These are phyloP conservation scores for Lepidium aucheri DNA, from an alignment of 345 rosid genomes.

Conservation along the genomic window DNA sequence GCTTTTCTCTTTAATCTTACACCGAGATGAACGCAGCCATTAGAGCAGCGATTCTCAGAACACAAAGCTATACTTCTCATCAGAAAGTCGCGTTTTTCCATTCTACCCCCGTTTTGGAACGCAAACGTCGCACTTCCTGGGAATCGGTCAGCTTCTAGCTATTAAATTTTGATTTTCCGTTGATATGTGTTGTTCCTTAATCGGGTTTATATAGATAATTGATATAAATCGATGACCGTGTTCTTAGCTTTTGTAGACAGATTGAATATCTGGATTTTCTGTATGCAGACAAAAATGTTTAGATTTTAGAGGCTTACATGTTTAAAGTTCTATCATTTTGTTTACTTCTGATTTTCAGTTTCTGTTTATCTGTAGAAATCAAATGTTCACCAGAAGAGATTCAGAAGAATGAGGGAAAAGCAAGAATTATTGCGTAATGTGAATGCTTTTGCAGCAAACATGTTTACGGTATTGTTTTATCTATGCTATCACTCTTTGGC, in stretches of 20 bases:
- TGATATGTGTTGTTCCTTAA: background rate
- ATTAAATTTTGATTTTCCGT: background rate
- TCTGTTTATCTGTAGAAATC: constrained; percentile 10
- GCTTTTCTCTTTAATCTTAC: background rate
- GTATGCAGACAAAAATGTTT: background rate
- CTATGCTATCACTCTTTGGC: background rate
- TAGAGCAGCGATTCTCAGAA: constrained; percentile 36
- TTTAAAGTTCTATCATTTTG: too few species aligned
- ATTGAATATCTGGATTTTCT: background rate
- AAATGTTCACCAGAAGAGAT: constrained; percentile 35
- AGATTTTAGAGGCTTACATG: background rate
- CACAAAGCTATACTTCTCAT: constrained; percentile 20
- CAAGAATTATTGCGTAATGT: constrained; percentile 42
- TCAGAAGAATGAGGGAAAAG: constrained; percentile 39
- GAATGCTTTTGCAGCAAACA: constrained; percentile 39
- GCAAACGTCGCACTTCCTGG: constrained; percentile 40
- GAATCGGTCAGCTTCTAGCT: constrained; percentile 32
- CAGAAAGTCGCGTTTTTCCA: constrained; percentile 41
- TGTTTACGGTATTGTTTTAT: constrained; percentile 39
- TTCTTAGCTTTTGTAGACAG: background rate
- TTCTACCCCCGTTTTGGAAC: constrained; percentile 56
- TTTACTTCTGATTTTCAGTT: background rate
- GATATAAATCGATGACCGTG: background rate
- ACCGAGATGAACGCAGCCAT: constrained; percentile 33
- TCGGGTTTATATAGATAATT: background rate